Conservation (phyloP, 176 grass and related monocot species). For the Thinopyrum elongatum region DNA sequence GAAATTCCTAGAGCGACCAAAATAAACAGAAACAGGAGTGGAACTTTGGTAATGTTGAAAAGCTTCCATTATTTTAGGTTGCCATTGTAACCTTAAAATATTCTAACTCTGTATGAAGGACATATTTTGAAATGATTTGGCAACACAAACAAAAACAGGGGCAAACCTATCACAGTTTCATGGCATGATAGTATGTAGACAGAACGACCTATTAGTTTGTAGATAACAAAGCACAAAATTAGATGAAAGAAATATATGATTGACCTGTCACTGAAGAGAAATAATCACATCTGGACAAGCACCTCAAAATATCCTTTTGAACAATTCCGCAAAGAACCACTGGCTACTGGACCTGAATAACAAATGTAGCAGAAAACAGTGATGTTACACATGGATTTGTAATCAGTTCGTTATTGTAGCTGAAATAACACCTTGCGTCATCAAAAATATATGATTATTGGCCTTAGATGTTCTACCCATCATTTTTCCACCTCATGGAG, state of each 20-base stretch:
- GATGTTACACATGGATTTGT: too few species aligned
- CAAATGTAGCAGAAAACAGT: conserved; percentile 1
- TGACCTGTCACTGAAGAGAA: conserved; percentile 87
- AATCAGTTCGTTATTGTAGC: too few species aligned
- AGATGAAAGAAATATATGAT: conserved; percentile 16
- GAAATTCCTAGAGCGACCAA: too few species aligned
- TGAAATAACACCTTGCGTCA: too few species aligned
- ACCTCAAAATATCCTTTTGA: conserved; percentile 48
- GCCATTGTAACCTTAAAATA: too few species aligned
- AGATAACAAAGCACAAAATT: conserved; percentile 18
- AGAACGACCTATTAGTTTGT: background rate
- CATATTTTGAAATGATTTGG: background rate
- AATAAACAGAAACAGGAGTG: too few species aligned
- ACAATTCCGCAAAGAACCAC: conserved; percentile 64
- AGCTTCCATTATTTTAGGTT: too few species aligned
- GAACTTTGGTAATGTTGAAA: too few species aligned
- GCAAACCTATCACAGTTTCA: background rate
- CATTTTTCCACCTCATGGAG: too few species aligned
- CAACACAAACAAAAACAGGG: background rate
- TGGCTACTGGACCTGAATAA: conserved; percentile 64
- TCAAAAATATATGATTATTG: too few species aligned
- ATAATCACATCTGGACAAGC: conserved; percentile 71
- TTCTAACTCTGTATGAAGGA: too few species aligned
- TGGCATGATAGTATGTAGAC: background rate
- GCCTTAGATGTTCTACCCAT: too few species aligned